Conservation (phyloP, 345 rosid genomes). For the sweet orange (Citrus sinensis) region DVS_A1.0 CM039165.1:34779501-34780000, state of each 20-base stretch:
- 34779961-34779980: conserved; percentile 76
- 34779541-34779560: conserved; percentile 83
- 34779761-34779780: conserved; percentile 77
- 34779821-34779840: conserved; percentile 75
- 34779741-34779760: conserved; percentile 90
- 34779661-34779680: conserved; percentile 94
- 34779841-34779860: conserved; percentile 74
- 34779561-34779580: conserved; percentile 81
- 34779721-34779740: conserved; percentile 86
- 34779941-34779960: conserved; percentile 96
- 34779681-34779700: conserved; percentile 60
- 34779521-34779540: conserved; percentile 86
- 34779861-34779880: conserved; percentile 81
- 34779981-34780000: conserved; percentile 78
- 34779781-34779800: conserved; percentile 88
- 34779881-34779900: conserved; percentile 80
- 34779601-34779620: conserved; percentile 82
- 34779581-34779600: conserved; percentile 78
- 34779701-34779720: conserved; percentile 63
- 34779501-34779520: conserved; percentile 77
- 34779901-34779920: conserved; percentile 74
- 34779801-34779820: conserved; percentile 87
- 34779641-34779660: conserved; percentile 84
- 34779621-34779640: conserved; percentile 81
- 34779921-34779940: conserved; percentile 84